These are phyloP conservation scores for Clonostachys rhizophaga DNA, from an alignment of 2,329 filamentous ascomycete species.

Conservation along the genomic window DNA sequence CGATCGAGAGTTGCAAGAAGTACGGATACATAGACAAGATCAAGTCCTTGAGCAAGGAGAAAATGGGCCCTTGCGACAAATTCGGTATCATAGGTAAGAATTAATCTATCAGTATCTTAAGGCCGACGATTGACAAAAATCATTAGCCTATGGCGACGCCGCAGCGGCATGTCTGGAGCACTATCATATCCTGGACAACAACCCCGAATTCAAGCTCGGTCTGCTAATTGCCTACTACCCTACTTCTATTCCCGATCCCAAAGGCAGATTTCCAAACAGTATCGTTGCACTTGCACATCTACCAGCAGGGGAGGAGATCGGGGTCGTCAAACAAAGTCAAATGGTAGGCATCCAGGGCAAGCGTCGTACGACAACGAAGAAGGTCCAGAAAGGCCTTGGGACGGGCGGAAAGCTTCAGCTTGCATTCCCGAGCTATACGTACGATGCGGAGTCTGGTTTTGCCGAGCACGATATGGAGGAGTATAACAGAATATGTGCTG, in stretches of 20 bases:
- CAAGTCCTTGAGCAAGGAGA: conserved; percentile 19
- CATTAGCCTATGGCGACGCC: conserved; percentile 34
- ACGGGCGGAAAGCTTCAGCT: conserved; percentile 25
- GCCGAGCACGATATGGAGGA: conserved; percentile 67
- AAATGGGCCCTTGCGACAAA: conserved; percentile 32
- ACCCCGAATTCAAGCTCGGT: conserved; percentile 33
- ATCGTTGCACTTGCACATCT: conserved; percentile 34
- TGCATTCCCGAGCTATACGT: conserved; percentile 33
- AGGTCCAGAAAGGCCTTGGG: conserved; percentile 27
- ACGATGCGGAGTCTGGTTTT: conserved; percentile 56
- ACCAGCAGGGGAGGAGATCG: conserved; percentile 27
- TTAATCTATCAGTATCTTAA: not conserved
- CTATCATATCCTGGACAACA: conserved; percentile 38
- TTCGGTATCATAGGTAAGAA: conserved; percentile 35
- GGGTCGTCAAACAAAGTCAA: conserved; percentile 32
- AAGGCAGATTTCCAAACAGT: conserved; percentile 29
- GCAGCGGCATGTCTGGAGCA: conserved; percentile 35
- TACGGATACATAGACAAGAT: conserved; percentile 25
- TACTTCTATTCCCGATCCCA: conserved; percentile 33
- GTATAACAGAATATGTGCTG: conserved; percentile 58
- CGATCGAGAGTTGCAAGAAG: conserved; percentile 22
- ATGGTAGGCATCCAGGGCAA: conserved; percentile 40
- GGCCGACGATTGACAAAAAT: not conserved
- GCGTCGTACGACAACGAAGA: conserved; percentile 22
- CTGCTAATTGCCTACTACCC: conserved; percentile 40